Base-by-base conservation (phyloP, 2,329 filamentous ascomycete genomes). In the Claviceps paspali region DNA sequence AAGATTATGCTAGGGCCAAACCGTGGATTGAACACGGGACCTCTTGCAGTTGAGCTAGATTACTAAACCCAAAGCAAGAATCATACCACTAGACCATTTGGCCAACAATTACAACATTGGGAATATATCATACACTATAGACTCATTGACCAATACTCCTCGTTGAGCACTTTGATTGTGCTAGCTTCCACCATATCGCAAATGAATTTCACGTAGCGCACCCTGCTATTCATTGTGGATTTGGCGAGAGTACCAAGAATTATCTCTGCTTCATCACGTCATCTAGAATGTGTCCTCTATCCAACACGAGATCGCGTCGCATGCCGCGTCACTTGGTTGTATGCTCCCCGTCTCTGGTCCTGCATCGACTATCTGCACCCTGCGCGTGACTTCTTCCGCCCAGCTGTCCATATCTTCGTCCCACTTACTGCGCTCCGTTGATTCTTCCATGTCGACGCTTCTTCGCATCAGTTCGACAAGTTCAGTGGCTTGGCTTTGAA, bases 391-490 rank as follows among this genome's bases (percentile, higher is more conserved):
- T 45, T 64, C 61, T 1, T 47, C 49, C 3, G 51, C 50, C 45
- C 45, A 52, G 4, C 41, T 51, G 8, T 55, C 51, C 23, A 52
- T 47, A 5, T 64, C 54, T 1, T 58, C 51, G 39, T 67, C 64
- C 61, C 61, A 64, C 26, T 47, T 51, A 35, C 44, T 48, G 15
- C 61, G 55, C 43, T 65, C 56, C 41, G 57, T 60, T 12, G 66
- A 45, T 49, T 73, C 68, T 3, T 61, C 29, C 46, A 56, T 60
- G 21, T 63, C 53, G 18, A 73, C 46, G 45, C 68, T 70, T 30
- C 61, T 56, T 26, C 61, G 57, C 65, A 73, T 70, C 40, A 68
- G 47, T 12, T 50, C 47, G 0, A 56, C 59, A n/a, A 75, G 49
- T 47, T 68, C 64, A 3, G 46, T 37, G 0, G 70, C 65, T 49